A percentile compares a stretch with the other conserved stretches of the same genome.
Evolutionary conservation across 208 protist species (phyloP).

Genomic region (Herpetomonas tarakana): DNA sequence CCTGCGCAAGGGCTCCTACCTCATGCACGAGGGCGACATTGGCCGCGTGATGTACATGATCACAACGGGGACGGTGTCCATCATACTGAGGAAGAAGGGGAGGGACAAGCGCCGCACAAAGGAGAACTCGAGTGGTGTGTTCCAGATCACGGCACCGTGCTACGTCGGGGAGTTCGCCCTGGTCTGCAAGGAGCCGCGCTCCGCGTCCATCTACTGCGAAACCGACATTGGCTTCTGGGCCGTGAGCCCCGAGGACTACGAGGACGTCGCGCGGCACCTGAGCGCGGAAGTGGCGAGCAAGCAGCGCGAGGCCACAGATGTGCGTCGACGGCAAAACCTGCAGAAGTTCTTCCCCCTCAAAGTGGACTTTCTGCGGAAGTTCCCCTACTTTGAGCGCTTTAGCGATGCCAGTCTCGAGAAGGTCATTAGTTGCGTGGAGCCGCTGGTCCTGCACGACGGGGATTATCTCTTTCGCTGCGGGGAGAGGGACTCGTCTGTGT

Average conservation of each 20-base stretch:
- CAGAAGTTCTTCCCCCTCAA: slow-evolving; percentile 78
- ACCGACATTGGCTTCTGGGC: slow-evolving; percentile 82
- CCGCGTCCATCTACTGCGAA: slow-evolving; percentile 82
- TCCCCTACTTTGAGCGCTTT: slow-evolving; percentile 78
- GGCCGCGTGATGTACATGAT: slow-evolving; percentile 89
- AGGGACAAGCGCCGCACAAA: slow-evolving; percentile 71
- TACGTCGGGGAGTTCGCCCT: slow-evolving; percentile 90
- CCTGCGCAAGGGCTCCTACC: slow-evolving; percentile 55
- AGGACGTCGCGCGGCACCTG: slow-evolving; percentile 67
- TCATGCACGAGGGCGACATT: slow-evolving; percentile 90
- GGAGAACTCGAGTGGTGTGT: slow-evolving; percentile 67
- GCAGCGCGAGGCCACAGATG: slow-evolving; percentile 83
- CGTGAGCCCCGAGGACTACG: slow-evolving; percentile 77
- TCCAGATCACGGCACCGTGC: slow-evolving; percentile 71
- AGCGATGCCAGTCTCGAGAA: slow-evolving; percentile 43
- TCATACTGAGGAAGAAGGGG: slow-evolving; percentile 69
- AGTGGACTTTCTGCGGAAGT: slow-evolving; percentile 70
- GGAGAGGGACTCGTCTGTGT: slow-evolving; percentile 69
- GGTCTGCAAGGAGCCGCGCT: slow-evolving; percentile 85
- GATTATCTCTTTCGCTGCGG: slow-evolving; percentile 62
- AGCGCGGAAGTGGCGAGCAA: slow-evolving; percentile 73
- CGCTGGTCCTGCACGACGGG: slow-evolving; percentile 81
- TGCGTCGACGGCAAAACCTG: slow-evolving; percentile 75
- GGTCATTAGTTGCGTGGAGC: slow-evolving; percentile 68
- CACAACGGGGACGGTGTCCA: slow-evolving; percentile 56